Percentiles rank a stretch among this genome's conserved stretches.
Evolutionary conservation across 768 basidiomycete genomes (phyloP).

Genomic region (Hypholoma fasciculare): DNA sequence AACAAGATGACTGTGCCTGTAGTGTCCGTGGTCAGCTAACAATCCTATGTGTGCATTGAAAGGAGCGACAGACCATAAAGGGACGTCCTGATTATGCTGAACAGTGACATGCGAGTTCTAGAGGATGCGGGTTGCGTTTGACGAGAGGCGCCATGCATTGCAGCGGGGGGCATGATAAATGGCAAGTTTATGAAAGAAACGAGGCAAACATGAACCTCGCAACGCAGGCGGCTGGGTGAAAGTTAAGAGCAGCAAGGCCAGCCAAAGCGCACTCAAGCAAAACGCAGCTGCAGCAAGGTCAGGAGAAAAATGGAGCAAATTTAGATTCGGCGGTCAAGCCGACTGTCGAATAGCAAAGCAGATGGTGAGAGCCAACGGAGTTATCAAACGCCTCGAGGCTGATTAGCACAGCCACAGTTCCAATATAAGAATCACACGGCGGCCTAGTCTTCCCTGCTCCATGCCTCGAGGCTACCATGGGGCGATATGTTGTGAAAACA

Average conservation of each 20-base stretch:
- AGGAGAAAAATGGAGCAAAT: slow-evolving; percentile 20
- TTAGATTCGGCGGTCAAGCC: slow-evolving; percentile 10
- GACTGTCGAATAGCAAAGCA: not conserved
- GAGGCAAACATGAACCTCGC: slow-evolving; percentile 39
- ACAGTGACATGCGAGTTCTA: slow-evolving; percentile 63
- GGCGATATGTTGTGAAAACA: not conserved
- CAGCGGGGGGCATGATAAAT: slow-evolving; percentile 45
- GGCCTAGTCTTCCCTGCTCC: slow-evolving; percentile 9
- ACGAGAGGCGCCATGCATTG: slow-evolving; percentile 27
- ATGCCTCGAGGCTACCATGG: slow-evolving; percentile 12
- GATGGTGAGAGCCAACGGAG: slow-evolving; percentile 12
- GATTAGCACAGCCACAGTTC: not conserved
- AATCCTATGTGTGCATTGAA: not conserved
- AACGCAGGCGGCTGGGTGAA: slow-evolving; percentile 19
- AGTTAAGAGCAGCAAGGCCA: slow-evolving; percentile 16
- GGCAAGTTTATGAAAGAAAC: slow-evolving; percentile 35
- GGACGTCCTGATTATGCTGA: slow-evolving; percentile 66
- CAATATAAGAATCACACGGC: slow-evolving; percentile 11
- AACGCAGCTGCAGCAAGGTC: slow-evolving; percentile 24
- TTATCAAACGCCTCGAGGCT: slow-evolving; percentile 31
- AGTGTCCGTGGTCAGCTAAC: not conserved
- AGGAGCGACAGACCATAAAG: slow-evolving; percentile 58
- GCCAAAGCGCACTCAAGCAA: slow-evolving; percentile 12
- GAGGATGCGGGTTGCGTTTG: slow-evolving; percentile 26
- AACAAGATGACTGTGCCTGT: slow-evolving; percentile 69